phyloP scores from a whole-genome alignment of 352 stramenopile genomes.

The Pythium pyrilobum region DNA sequence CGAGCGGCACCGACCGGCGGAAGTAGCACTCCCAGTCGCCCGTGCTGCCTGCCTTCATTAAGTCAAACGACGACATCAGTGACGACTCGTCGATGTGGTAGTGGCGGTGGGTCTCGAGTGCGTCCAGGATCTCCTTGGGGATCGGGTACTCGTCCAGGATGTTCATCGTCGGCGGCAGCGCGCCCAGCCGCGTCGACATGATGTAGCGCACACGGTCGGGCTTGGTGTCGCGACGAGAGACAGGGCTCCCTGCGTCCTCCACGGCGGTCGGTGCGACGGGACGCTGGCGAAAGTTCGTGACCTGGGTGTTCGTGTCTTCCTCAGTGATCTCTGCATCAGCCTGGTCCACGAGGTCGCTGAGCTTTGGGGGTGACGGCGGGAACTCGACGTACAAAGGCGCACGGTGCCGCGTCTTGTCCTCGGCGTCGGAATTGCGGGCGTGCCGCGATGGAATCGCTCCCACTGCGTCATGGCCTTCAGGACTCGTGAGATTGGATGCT shows the following conservation, averaged over 20 bases:
- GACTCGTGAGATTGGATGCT: not conserved
- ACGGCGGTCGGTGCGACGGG: slow-evolving; percentile 33
- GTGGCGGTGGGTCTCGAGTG: slow-evolving; percentile 55
- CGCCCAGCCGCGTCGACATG: slow-evolving; percentile 51
- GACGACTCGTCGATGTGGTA: slow-evolving; percentile 58
- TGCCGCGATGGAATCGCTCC: not conserved
- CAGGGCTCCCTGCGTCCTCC: slow-evolving; percentile 27
- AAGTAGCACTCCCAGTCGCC: slow-evolving; percentile 58
- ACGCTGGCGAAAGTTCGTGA: slow-evolving; percentile 50
- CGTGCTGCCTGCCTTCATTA: slow-evolving; percentile 13
- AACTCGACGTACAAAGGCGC: slow-evolving; percentile 16
- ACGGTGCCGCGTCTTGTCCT: not conserved
- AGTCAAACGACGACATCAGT: slow-evolving; percentile 54
- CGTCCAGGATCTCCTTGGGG: slow-evolving; percentile 59
- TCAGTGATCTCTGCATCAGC: slow-evolving; percentile 19
- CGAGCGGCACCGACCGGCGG: slow-evolving; percentile 46
- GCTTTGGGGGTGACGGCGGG: slow-evolving; percentile 15
- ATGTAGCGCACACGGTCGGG: slow-evolving; percentile 62
- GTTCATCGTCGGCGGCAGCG: slow-evolving; percentile 46
- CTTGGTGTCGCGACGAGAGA: slow-evolving; percentile 26
- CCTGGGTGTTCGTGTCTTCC: slow-evolving; percentile 24
- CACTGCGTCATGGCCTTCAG: not conserved
- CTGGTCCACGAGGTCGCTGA: slow-evolving; percentile 25
- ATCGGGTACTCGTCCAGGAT: slow-evolving; percentile 74
- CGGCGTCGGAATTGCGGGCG: not conserved